Base-by-base conservation (phyloP, 2,329 filamentous ascomycete genomes). In the Pseudogymnoascus sp. region DNA sequence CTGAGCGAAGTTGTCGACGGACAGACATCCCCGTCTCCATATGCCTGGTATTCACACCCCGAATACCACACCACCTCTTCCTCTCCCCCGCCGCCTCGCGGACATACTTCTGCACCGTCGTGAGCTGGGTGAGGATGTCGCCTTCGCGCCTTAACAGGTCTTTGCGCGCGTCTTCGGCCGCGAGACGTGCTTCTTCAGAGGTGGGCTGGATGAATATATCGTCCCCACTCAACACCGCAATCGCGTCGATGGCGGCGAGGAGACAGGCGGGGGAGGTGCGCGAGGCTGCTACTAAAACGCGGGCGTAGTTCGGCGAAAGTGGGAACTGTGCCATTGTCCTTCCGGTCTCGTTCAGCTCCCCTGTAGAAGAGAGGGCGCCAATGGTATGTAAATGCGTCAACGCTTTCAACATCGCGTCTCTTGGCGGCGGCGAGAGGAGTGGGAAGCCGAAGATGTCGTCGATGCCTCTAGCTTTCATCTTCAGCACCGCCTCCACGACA, bases 391-490 rank as follows among this genome's bases (percentile, higher is more conserved):
- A 82, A 62, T 95, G 89, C 5, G 95, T 75, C 0, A 97, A 79
- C 0, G 93, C 92, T 68, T 91, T 91, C 69, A 93, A 86, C 60
- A 97, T 83, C 0, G 90, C 83, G 67, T 96, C 88, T 2, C 86
- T 77, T 7, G 90, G 86, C 0, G 95, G 95, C 0, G 84, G 82
- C 63, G 96, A 92, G 73, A 97, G 86, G 59, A 97, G 85, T 0
- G 93, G 91, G 66, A 99, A 99, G 0, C 81, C 79, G 18, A 92
- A 79, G 1, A 96, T 84, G 71, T 97, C 88, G 26, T 90, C 82
- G 11, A 97, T 87, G 0, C 93, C 92, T 62, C 92, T 85, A 0
- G 93, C 92, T 74, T 96, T 97, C 89, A 99, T 96, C 0, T 90
- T 96, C 8, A 99, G 79, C 1, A 97, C 81, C 0, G 93, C 90